Conservation (phyloP, 345 rosid genomes). For the Eucalyptus paniculata region DNA sequence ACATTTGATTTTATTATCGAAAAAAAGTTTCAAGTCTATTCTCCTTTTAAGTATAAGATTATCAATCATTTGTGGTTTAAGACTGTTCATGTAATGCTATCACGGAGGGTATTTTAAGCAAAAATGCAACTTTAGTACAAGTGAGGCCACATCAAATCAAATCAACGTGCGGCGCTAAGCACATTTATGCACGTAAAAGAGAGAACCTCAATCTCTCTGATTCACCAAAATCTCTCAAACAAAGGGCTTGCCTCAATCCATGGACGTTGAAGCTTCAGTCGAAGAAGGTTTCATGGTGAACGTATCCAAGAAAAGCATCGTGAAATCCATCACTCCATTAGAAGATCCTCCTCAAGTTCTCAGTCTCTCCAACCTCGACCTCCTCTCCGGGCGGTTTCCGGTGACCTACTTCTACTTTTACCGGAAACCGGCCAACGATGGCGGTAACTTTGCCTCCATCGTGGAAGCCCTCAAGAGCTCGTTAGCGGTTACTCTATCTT, state of each 20-base stretch:
- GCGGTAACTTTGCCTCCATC: constrained; percentile 2
- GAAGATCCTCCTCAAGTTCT: constrained; percentile 8
- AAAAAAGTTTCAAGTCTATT: not conserved
- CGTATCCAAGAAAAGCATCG: constrained; percentile 18
- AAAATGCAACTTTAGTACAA: not conserved
- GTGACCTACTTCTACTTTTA: constrained; percentile 76
- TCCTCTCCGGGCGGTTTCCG: constrained; percentile 81
- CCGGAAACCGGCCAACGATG: constrained; percentile 2
- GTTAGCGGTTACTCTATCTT: constrained; percentile 37
- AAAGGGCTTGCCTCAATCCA: not conserved
- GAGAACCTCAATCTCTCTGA: not conserved
- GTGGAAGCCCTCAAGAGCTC: constrained; percentile 29
- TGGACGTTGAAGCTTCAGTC: not conserved
- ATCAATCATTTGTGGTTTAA: not conserved
- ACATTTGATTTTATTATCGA: not conserved
- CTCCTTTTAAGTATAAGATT: not conserved
- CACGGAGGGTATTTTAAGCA: not conserved
- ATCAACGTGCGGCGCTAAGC: not conserved
- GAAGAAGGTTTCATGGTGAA: constrained; percentile 22
- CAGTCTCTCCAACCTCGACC: constrained; percentile 72
- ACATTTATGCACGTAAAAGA: not conserved
- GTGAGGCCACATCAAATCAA: not conserved
- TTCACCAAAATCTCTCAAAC: not conserved
- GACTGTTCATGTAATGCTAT: not conserved
- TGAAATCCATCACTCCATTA: constrained; percentile 27